Conservation (phyloP, 2,329 filamentous ascomycete species). For the Monilinia fructigena region DNA sequence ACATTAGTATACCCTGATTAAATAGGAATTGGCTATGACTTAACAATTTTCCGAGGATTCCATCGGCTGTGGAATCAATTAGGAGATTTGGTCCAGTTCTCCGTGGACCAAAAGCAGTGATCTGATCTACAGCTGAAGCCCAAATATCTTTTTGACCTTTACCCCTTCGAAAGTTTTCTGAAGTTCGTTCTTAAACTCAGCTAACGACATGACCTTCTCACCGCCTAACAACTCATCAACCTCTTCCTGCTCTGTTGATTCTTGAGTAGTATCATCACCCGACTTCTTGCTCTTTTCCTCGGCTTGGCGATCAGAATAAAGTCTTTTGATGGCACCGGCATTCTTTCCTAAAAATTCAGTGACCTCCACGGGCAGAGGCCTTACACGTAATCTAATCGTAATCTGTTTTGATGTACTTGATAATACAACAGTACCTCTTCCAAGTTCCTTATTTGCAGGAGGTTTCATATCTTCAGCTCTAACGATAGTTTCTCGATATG, state of each 20-base stretch:
- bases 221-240: slow-evolving; percentile 57
- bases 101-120: slow-evolving; percentile 86
- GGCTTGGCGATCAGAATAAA: slow-evolving; percentile 70
- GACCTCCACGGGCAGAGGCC: slow-evolving; percentile 73
- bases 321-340: slow-evolving; percentile 69
- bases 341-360: slow-evolving; percentile 87
- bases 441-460: slow-evolving; percentile 79
- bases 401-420: slow-evolving; percentile 84
- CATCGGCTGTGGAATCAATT: slow-evolving; percentile 74
- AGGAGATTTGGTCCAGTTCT: slow-evolving; percentile 85
- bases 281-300: slow-evolving; percentile 41
- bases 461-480: slow-evolving; percentile 88
- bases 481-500: slow-evolving; percentile 90
- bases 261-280: slow-evolving; percentile 32
- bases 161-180: slow-evolving; percentile 65
- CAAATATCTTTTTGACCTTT: slow-evolving; percentile 72
- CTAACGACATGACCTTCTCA: slow-evolving; percentile 62
- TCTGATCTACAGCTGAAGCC: slow-evolving; percentile 73
- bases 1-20: not conserved
- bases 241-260: slow-evolving; percentile 41
- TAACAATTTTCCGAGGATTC: slow-evolving; percentile 74
- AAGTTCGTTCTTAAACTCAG: slow-evolving; percentile 76
- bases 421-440: slow-evolving; percentile 74
- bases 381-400: slow-evolving; percentile 70
- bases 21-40: slow-evolving; percentile 32